Percentiles rank a stretch among this genome's conserved stretches.
Evolutionary conservation across 768 basidiomycete species (phyloP).

Genomic region (Leccinum longicurvipes): DNA sequence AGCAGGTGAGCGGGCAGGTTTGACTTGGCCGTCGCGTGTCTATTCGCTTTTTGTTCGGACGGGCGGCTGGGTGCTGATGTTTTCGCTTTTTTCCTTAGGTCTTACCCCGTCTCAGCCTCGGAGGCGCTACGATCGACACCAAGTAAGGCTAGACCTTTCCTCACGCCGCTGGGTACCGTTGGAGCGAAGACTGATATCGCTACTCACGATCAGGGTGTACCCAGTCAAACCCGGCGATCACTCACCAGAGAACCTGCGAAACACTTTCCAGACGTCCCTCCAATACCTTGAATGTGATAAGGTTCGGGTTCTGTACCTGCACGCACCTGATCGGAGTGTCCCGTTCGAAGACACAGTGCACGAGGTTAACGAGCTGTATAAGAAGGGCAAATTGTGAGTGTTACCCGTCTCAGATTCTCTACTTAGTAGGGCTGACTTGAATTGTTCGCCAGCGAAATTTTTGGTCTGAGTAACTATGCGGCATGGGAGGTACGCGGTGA

Average conservation of each 20-base stretch:
- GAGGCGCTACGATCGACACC: conserved; percentile 43
- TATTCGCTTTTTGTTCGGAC: background rate
- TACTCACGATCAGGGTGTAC: conserved; percentile 33
- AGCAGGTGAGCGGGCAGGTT: conserved; percentile 35
- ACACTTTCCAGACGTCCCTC: conserved; percentile 46
- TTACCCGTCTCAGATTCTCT: background rate
- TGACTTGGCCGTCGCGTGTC: background rate
- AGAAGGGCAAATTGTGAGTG: conserved; percentile 54
- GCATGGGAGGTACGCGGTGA: conserved; percentile 48
- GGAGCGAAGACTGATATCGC: background rate
- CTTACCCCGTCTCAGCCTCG: conserved; percentile 40
- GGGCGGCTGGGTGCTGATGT: background rate
- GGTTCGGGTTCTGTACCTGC: conserved; percentile 53
- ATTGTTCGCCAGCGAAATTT: conserved; percentile 40
- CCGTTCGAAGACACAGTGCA: conserved; percentile 55
- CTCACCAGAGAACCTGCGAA: conserved; percentile 38
- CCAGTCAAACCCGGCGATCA: conserved; percentile 43
- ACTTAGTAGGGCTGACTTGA: background rate
- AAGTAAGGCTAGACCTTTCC: conserved; percentile 34
- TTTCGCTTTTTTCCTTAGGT: conserved; percentile 21
- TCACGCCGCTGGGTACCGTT: background rate
- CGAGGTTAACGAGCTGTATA: conserved; percentile 52
- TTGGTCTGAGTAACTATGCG: conserved; percentile 59
- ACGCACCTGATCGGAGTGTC: conserved; percentile 56
- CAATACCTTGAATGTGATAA: conserved; percentile 43